Base-by-base conservation (phyloP, 192 early-diverging fungal species). In the Backusella circina region DNA sequence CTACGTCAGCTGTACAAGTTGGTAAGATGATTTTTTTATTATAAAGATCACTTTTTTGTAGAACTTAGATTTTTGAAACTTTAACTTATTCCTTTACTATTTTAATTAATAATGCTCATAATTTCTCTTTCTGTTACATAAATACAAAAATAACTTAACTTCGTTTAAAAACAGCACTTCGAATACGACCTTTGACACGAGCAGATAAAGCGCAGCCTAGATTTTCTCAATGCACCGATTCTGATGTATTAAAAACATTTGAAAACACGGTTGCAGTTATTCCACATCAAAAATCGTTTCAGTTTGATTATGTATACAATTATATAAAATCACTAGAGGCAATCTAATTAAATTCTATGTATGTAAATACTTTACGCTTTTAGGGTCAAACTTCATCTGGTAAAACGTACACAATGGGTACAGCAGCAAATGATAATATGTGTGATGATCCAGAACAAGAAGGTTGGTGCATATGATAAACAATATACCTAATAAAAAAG, bases 371-470 rank as follows among this genome's bases (percentile, higher is more conserved):
- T 23, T 13, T 66, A 32, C 28, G 36, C 65, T 16, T 50, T 70
- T 51, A 82, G 80, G 80, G 94, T 10, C 94, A 98, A 85, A 97
- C 96, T 8, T 95, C 94, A 6, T 91, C 91, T 23, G 97, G 97
- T 61, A 99, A 99, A 85, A 97, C 97, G 15, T 92, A 91, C 79
- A 98, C 94, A 15, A 99, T 99, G 96, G 95, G 95, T 47, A 95
- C 95, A 4, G 88, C 84, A 23, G 38, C 65, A 37, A 67, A 67
- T 54, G 41, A 54, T 44, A 54, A 80, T 32, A 80, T 47, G 1
- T 26, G 51, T 28, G 23, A 72, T 37, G 23, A 67, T 61, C 65
- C 76, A 10, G 81, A 83, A 70, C 66, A 78, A 71, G 47, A 83
- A 38, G 87, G 74, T 75, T 69, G 50, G 37, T 32, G 23, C 12